Evolutionary conservation across 306 rosid genomes (phyloP).

Genomic region (Hippophae tibetana): DNA sequence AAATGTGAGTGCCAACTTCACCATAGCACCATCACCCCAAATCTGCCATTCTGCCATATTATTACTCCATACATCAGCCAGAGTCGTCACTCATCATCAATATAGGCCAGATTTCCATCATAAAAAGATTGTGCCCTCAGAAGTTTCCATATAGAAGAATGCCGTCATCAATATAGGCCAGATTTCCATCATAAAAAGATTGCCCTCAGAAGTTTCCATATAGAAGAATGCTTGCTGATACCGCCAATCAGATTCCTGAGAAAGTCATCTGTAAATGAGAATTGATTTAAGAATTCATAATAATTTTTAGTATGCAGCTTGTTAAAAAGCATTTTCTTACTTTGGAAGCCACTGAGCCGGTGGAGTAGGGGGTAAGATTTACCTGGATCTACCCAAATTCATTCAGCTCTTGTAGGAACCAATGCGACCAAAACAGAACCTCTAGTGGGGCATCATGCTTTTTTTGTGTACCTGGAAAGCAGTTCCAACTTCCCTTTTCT

Average conservation of each 20-base stretch:
- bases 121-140: neutral
- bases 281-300: neutral
- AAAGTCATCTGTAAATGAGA: slow-evolving; percentile 11
- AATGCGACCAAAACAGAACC: slow-evolving; percentile 20
- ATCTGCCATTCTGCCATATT: slow-evolving; percentile 2
- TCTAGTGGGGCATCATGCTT: slow-evolving; percentile 8
- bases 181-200: neutral
- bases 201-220: slow-evolving; percentile 1
- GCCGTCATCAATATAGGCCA: neutral
- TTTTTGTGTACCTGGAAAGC: neutral
- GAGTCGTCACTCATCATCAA: too few relatives aligned
- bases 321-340: slow-evolving; percentile 1
- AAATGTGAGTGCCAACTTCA: neutral
- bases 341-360: slow-evolving; percentile 15
- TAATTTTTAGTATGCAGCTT: neutral
- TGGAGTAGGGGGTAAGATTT: slow-evolving; percentile 15
- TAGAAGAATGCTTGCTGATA: slow-evolving; percentile 1
- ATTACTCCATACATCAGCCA: neutral
- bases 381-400: slow-evolving; percentile 33
- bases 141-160: neutral
- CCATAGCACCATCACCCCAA: neutral
- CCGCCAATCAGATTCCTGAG: slow-evolving; percentile 23
- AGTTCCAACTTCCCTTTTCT: slow-evolving; percentile 19
- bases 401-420: slow-evolving; percentile 24
- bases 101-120: neutral